Percentiles rank a stretch among this genome's conserved stretches.
Conservation (phyloP, 1,139 yeast species). For the Geotrichum citri-aurantii region DNA sequence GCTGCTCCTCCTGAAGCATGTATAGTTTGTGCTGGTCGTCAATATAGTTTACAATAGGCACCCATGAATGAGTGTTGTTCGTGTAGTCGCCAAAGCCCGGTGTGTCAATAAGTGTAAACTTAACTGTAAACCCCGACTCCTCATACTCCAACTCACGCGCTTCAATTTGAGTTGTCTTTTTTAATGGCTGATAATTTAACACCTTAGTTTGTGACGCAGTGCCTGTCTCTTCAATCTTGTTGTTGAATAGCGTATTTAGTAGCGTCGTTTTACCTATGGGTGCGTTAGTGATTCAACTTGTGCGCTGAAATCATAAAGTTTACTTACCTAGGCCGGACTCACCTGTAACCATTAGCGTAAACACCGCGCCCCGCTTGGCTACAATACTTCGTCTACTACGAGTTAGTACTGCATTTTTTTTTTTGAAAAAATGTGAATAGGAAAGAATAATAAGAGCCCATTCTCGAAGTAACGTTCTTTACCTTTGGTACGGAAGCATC, state of each 20-base stretch:
- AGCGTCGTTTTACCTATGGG: constrained; percentile 60
- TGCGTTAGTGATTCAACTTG: not conserved
- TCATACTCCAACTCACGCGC: constrained; percentile 42
- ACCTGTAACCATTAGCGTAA: constrained; percentile 87
- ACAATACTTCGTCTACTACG: constrained; percentile 59
- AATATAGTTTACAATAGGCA: constrained; percentile 51
- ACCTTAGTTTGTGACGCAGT: constrained; percentile 6
- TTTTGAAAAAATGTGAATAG: not conserved
- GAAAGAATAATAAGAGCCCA: not conserved
- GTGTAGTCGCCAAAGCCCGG: constrained; percentile 77
- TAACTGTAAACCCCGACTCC: constrained; percentile 49
- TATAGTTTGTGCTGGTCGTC: constrained; percentile 55
- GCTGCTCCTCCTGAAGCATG: constrained; percentile 68
- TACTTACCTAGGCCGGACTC: constrained; percentile 72
- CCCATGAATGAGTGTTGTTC: constrained; percentile 55
- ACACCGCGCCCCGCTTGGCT: constrained; percentile 73
- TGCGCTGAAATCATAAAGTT: not conserved
- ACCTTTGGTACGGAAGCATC: constrained; percentile 80
- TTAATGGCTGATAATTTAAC: constrained; percentile 31
- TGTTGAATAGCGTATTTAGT: constrained; percentile 65
- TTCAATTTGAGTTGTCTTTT: constrained; percentile 39
- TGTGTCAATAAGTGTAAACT: constrained; percentile 56
- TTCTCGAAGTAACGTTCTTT: too few species aligned
- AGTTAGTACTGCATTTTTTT: constrained; percentile 14
- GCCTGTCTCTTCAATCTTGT: constrained; percentile 42